phyloP scores from a whole-genome alignment of 75 land plant genomes.

The Selaginella moellendorffii region DNA sequence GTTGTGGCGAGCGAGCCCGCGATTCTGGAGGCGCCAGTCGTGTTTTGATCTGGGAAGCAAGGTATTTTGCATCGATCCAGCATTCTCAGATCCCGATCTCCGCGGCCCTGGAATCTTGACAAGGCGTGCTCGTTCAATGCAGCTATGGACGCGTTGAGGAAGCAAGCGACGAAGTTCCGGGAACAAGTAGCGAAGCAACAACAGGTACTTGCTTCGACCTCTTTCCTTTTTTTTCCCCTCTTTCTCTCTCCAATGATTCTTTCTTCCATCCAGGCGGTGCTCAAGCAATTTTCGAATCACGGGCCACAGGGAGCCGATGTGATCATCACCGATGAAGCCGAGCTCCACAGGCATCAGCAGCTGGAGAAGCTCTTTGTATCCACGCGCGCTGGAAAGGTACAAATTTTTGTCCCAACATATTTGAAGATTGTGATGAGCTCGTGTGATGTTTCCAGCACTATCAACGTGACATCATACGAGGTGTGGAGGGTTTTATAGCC shows the following conservation, averaged over 20 bases:
- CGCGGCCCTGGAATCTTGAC: no score
- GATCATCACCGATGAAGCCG: conserved; percentile 52
- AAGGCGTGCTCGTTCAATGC: no score
- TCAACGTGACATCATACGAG: conserved; percentile 67
- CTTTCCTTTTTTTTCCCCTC: no score
- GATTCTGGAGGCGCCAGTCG: no score
- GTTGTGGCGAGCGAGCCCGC: no score
- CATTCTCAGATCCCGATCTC: no score
- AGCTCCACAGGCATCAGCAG: conserved; percentile 48
- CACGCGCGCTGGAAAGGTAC: conserved; percentile 69
- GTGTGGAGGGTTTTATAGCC: conserved; percentile 52
- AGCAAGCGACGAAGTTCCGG: conserved; percentile 34
- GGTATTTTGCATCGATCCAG: no score
- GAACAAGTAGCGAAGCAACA: conserved; percentile 50
- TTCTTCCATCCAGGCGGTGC: conserved; percentile 17
- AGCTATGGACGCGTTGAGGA: conserved; percentile 36
- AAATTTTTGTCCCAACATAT: neutral
- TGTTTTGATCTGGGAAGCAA: no score
- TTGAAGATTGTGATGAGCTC: neutral
- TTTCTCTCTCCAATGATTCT: neutral
- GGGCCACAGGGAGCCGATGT: conserved; percentile 28
- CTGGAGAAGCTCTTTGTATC: conserved; percentile 59
- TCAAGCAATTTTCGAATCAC: conserved; percentile 54
- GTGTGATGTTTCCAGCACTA: conserved; percentile 41
- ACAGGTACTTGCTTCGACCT: conserved; percentile 13